phyloP scores from a whole-genome alignment of 2,329 filamentous ascomycete species.

The Xylariaceae sp. region DNA sequence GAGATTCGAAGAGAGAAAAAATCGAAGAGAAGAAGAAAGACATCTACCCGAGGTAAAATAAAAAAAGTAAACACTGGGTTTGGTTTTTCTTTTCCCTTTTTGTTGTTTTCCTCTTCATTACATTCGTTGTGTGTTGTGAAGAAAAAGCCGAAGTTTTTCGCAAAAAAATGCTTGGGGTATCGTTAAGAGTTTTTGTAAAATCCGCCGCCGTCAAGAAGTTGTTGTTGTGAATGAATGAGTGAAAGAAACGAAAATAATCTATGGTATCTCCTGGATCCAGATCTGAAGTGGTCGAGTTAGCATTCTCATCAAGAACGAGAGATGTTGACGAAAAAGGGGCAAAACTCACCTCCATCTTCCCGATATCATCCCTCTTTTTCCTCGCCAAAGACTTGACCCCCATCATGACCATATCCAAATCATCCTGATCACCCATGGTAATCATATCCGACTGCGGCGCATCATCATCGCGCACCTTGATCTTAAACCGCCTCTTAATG shows the following conservation, averaged over 20 bases:
- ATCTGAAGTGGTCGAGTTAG: conserved; percentile 37
- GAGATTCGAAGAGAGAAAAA: background rate
- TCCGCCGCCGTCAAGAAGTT: conserved; percentile 18
- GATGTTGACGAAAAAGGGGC: background rate
- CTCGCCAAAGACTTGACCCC: conserved; percentile 62
- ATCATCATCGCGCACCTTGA: conserved; percentile 83
- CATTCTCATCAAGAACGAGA: background rate
- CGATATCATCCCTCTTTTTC: conserved; percentile 73
- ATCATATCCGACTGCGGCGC: conserved; percentile 75
- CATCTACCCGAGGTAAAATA: background rate
- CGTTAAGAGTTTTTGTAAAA: conserved; percentile 18
- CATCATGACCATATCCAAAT: conserved; percentile 81
- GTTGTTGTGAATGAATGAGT: background rate
- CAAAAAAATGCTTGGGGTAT: conserved; percentile 32
- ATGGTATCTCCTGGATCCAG: conserved; percentile 41
- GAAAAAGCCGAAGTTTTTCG: conserved; percentile 19
- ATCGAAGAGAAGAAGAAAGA: conserved; percentile 5
- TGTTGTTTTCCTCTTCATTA: conserved; percentile 26
- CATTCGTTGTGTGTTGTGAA: conserved; percentile 22
- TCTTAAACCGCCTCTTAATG: conserved; percentile 71
- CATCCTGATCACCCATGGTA: conserved; percentile 93
- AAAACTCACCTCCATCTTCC: conserved; percentile 84
- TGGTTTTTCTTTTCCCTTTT: conserved; percentile 10
- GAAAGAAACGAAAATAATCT: conserved; percentile 32
- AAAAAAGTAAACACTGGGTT: background rate